Conservation (phyloP, 2,329 filamentous ascomycete species). For the Monosporascus sp. region DNA sequence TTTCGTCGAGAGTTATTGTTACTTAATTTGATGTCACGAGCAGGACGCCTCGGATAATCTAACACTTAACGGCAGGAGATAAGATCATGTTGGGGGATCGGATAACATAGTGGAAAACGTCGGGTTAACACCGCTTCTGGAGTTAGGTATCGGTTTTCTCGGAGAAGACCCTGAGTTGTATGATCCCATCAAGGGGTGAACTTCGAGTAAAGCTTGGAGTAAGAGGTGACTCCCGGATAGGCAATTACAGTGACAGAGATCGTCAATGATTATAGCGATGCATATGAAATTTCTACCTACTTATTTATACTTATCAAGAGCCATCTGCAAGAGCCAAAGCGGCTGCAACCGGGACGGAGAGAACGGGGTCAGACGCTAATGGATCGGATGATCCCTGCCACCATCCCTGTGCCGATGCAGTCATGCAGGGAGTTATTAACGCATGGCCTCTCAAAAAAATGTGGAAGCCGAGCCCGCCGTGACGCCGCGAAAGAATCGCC, state of each 20-base stretch:
- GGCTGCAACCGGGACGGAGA: neutral
- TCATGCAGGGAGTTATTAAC: neutral
- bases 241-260: no score
- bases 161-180: neutral
- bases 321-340: neutral
- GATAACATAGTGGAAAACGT: neutral
- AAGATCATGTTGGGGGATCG: neutral
- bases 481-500: no score
- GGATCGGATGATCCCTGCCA: neutral
- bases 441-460: neutral
- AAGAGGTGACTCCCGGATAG: no score
- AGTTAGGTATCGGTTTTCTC: neutral
- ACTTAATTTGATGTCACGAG: neutral
- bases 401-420: neutral
- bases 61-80: conserved; percentile 1
- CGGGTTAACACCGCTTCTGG: neutral
- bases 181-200: neutral
- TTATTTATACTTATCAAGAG: neutral
- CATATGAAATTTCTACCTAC: no score
- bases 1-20: neutral
- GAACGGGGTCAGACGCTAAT: neutral
- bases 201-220: neutral
- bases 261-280: no score
- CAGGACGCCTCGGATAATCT: neutral
- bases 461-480: neutral